phyloP scores from a whole-genome alignment of 2,329 filamentous ascomycete genomes.

The Botrytis fabae region DNA sequence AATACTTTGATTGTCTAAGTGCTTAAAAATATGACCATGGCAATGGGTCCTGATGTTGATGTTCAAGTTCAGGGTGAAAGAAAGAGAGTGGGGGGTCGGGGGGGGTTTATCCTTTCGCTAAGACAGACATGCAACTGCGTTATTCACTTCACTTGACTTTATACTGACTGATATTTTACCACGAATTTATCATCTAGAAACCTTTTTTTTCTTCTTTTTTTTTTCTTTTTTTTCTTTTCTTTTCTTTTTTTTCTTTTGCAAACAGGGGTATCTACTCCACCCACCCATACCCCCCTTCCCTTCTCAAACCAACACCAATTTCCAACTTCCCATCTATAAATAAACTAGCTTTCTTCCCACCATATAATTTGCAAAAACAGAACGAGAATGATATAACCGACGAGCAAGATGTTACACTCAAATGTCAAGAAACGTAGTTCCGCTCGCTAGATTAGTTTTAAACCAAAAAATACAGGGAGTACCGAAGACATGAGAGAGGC shows the following conservation, averaged over 20 bases:
- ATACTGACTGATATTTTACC: not conserved
- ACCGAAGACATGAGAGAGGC: not conserved
- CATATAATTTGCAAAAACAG: not conserved
- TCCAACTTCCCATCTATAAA: not conserved
- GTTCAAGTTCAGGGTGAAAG: too few species aligned
- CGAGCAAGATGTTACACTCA: too few species aligned
- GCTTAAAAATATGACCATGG: not conserved
- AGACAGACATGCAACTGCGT: accelerated
- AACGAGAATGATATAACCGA: too few species aligned
- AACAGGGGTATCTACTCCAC: not conserved
- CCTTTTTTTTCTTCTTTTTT: too few species aligned
- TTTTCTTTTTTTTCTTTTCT: accelerated
- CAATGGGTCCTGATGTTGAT: too few species aligned
- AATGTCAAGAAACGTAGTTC: not conserved
- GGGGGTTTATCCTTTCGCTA: not conserved
- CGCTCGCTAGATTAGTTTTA: too few species aligned
- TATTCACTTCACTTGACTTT: not conserved
- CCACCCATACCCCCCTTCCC: not conserved
- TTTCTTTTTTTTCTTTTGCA: accelerated
- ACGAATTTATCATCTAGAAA: too few species aligned
- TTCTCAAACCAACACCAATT: not conserved
- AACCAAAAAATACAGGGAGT: accelerated
- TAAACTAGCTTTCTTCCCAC: not conserved
- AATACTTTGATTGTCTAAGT: not conserved
- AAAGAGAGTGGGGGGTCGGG: too few species aligned